A percentile compares a stretch with the other conserved stretches of the same genome.
These are phyloP conservation scores for Diplodia corticola DNA, from an alignment of 2,329 filamentous ascomycete genomes.

Conservation along the genomic window DNA sequence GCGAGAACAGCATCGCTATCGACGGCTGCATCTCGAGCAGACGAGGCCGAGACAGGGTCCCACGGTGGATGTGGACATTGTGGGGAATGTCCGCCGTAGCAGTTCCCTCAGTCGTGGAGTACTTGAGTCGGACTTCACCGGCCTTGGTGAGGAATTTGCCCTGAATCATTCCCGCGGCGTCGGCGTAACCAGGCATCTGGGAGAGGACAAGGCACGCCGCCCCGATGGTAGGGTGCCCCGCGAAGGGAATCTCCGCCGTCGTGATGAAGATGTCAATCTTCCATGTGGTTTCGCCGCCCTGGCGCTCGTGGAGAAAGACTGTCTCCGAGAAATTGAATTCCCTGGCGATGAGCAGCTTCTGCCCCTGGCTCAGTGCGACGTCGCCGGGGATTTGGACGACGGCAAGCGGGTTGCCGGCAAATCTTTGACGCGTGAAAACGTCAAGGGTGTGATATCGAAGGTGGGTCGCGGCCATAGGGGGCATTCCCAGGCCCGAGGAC, in stretches of 20 bases:
- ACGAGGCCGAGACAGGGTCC: slow-evolving; percentile 28
- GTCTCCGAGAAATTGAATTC: slow-evolving; percentile 63
- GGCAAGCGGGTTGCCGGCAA: slow-evolving; percentile 57
- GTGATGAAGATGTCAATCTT: slow-evolving; percentile 57
- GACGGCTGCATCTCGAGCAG: slow-evolving; percentile 38
- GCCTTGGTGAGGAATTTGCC: slow-evolving; percentile 46
- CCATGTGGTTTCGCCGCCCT: slow-evolving; percentile 36
- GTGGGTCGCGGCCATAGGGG: slow-evolving; percentile 7
- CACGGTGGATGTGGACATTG: slow-evolving; percentile 61
- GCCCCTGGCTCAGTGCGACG: slow-evolving; percentile 43
- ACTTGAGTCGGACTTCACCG: slow-evolving; percentile 47
- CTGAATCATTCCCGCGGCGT: slow-evolving; percentile 29
- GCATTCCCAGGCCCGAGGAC: background rate
- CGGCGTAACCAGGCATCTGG: slow-evolving; percentile 26
- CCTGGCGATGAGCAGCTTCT: slow-evolving; percentile 55
- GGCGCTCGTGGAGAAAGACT: slow-evolving; percentile 52
- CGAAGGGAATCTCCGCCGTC: slow-evolving; percentile 55
- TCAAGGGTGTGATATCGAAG: slow-evolving; percentile 44
- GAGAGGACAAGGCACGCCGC: slow-evolving; percentile 52
- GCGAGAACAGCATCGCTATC: slow-evolving; percentile 29
- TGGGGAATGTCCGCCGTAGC: slow-evolving; percentile 68
- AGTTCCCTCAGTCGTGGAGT: slow-evolving; percentile 43
- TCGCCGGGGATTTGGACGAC: slow-evolving; percentile 51
- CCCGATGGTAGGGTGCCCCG: slow-evolving; percentile 60
- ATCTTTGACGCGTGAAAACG: slow-evolving; percentile 53